phyloP scores from a whole-genome alignment of 1,139 yeast genomes.

The Debaryomyces nepalensis region DNA sequence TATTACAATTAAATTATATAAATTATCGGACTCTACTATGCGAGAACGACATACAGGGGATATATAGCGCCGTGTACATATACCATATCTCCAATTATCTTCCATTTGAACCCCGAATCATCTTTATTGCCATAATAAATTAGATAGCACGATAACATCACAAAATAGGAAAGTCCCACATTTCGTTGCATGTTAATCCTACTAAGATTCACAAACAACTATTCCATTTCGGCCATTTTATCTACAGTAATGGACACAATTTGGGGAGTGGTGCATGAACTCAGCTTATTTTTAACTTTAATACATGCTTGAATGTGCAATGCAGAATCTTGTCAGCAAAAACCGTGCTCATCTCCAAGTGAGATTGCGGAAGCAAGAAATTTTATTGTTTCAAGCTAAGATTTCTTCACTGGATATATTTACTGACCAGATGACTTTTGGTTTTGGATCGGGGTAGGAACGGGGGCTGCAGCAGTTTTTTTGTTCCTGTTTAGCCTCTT shows the following conservation, averaged over 20 bases:
- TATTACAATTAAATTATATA: constrained; percentile 5
- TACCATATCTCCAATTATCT: constrained; percentile 1
- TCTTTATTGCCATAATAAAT: not conserved
- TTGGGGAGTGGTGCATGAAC: constrained; percentile 1
- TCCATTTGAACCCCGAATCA: constrained; percentile 2
- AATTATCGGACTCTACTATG: not conserved
- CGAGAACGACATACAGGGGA: not conserved
- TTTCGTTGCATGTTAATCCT: constrained; percentile 2
- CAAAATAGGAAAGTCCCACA: constrained; percentile 11
- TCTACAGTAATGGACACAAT: not conserved
- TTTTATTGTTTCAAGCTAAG: not conserved
- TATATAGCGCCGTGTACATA: not conserved
- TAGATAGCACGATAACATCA: not conserved
- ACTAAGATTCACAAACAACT: not conserved
- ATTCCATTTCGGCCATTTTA: not conserved
- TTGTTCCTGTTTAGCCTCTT: constrained; percentile 29
- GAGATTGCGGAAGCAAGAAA: constrained; percentile 5
- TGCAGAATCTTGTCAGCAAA: not conserved
- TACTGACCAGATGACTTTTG: constrained; percentile 7
- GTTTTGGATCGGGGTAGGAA: constrained; percentile 24
- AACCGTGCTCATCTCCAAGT: constrained; percentile 5
- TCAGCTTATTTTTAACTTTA: constrained; percentile 1
- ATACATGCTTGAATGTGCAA: no score
- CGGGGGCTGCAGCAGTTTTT: constrained; percentile 51
- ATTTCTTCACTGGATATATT: not conserved